Base-by-base conservation (phyloP, 495 filamentous ascomycete genomes). In the Penicillium malachiteum region DNA sequence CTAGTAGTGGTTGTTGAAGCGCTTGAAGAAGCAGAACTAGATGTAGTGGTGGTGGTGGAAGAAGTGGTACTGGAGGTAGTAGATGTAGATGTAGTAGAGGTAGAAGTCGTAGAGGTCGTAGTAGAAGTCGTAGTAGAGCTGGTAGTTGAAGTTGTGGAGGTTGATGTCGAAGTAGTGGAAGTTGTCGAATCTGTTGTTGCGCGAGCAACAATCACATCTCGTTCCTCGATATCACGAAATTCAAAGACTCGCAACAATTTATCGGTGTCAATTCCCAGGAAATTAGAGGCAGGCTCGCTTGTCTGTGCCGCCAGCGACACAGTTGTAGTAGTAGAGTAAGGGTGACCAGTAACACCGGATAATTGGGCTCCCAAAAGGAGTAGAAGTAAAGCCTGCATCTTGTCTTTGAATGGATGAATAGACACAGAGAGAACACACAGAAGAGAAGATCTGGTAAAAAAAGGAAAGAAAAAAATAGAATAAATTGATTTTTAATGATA, bases 181-280 rank as follows among this genome's bases (percentile, higher is more conserved):
- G 9, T 16, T 11, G 59, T 42, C 8, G 51, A 46, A 6, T 47
- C 56, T 17, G 34, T 50, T 11, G 58, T 48, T n/a, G 57, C 58
- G 39, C 62, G 56, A 38, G 54, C 61, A 16, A 55, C 16, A 12
- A 64, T 33, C 1, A 53, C n/a, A 42, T 32, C 35, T 7, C 31
- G 21, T 17, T 48, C 42, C 3, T 34, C 42, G 11, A 44, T 38
- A 31, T 47, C 50, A 14, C 54, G 57, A 11, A 48, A 38, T 5
- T 43, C 39, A 5, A 45, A 16, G 1, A 34, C 32, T 17, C 46
- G 41, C 10, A 40, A 7, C 9, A 37, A 21, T 10, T 21, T 42
- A 14, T 30, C 51, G 11, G 13, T 5, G 14, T 35, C 30, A 3
- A 9, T 8, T 4, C 14, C 12, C 14, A 37, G 18, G 10, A 33